Evolutionary conservation across 1,284 basidiomycete species (phyloP).

Genomic region (Dichomitus squalens): DNA sequence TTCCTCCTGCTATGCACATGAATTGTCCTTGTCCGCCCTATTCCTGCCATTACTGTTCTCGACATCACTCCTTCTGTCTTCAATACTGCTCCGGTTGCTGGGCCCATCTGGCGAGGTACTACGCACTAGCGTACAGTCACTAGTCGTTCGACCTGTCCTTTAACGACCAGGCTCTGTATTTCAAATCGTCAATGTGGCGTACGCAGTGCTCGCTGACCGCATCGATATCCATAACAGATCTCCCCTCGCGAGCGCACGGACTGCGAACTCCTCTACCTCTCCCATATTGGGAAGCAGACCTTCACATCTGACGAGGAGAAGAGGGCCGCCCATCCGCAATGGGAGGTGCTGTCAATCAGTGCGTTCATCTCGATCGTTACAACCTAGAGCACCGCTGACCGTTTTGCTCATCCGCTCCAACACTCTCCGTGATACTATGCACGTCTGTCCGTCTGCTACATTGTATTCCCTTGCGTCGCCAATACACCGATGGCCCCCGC

Average conservation of each 20-base stretch:
- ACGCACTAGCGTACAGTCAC: too few species aligned
- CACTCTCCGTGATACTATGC: neutral
- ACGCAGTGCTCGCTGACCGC: neutral
- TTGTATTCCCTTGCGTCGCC: neutral
- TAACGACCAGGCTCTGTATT: neutral
- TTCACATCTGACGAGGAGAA: constrained; percentile 44
- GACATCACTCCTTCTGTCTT: neutral
- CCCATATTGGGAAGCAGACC: constrained; percentile 52
- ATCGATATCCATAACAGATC: constrained; percentile 48
- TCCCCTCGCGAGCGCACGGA: constrained; percentile 77
- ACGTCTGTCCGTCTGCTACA: neutral
- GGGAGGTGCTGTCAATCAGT: constrained; percentile 66
- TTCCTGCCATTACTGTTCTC: neutral
- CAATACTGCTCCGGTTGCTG: too few species aligned
- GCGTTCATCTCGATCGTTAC: constrained; percentile 32
- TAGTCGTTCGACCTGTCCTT: too few species aligned
- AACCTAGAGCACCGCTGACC: neutral
- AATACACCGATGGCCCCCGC: neutral
- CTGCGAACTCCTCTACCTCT: constrained; percentile 85
- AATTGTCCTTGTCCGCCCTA: neutral
- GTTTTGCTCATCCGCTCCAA: neutral
- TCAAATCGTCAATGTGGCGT: neutral
- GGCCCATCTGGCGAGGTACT: too few species aligned
- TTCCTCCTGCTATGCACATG: neutral
- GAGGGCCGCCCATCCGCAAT: constrained; percentile 60